Conservation (phyloP, 164 flowering plant species). For the Annona squamosa region DNA sequence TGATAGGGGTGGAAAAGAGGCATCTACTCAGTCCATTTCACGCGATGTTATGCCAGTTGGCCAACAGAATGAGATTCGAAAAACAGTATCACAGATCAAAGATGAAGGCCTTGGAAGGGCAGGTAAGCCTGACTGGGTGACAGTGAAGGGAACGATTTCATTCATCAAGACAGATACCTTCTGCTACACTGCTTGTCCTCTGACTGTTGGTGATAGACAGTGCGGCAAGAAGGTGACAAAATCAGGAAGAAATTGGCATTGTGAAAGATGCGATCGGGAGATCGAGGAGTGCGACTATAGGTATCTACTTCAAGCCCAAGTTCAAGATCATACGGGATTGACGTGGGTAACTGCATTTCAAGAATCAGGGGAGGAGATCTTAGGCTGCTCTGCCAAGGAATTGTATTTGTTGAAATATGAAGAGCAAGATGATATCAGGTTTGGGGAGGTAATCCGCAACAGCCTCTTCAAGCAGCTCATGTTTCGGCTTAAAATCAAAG, state of each 20-base stretch:
- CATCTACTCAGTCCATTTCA: constrained; percentile 65
- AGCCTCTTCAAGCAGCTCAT: constrained; percentile 50
- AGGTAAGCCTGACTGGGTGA: constrained; percentile 88
- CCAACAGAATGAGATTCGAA: constrained; percentile 54
- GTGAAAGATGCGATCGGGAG: constrained; percentile 89
- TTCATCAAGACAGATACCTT: constrained; percentile 78
- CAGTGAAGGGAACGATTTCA: constrained; percentile 59
- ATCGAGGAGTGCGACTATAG: constrained; percentile 87
- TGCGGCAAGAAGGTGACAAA: constrained; percentile 81
- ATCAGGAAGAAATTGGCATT: constrained; percentile 65
- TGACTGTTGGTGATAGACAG: constrained; percentile 88
- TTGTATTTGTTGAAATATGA: constrained; percentile 60
- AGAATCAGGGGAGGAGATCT: constrained; percentile 82
- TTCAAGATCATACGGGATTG: constrained; percentile 84
- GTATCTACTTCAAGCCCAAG: constrained; percentile 84
- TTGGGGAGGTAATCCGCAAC: constrained; percentile 40
- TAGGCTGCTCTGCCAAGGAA: constrained; percentile 84
- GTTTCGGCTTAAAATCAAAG: constrained; percentile 81
- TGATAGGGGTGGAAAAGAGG: constrained; percentile 57
- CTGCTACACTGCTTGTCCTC: constrained; percentile 93
- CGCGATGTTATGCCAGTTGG: constrained; percentile 51
- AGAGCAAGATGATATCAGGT: constrained; percentile 51
- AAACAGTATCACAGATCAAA: constrained; percentile 74
- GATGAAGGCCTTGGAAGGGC: constrained; percentile 87
- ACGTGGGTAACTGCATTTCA: constrained; percentile 98